Evolutionary conservation across 2,329 filamentous ascomycete species (phyloP).

Genomic region (Colletotrichum sp.): DNA sequence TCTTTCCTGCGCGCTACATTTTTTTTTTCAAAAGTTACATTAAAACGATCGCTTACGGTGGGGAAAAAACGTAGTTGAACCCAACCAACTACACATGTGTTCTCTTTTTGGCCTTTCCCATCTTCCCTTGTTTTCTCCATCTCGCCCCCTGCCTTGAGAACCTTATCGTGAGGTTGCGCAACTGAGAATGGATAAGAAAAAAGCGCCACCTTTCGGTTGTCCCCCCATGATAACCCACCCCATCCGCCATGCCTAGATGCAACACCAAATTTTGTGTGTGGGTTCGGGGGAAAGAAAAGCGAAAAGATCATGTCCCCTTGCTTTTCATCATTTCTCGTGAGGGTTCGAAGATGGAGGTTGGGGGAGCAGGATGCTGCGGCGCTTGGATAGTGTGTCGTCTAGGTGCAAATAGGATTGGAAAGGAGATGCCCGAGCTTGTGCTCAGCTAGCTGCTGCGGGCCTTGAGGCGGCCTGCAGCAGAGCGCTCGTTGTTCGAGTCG

Average conservation of each 20-base stretch:
- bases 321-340: conserved; percentile 16
- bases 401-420: conserved; percentile 6
- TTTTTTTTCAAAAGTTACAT: conserved; percentile 1
- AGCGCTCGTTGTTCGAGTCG: background rate
- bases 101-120: conserved; percentile 7
- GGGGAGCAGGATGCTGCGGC: conserved; percentile 2
- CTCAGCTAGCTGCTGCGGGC: background rate
- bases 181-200: background rate
- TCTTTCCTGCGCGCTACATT: background rate
- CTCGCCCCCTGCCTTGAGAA: background rate
- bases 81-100: conserved; percentile 14
- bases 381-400: conserved; percentile 6
- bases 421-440: background rate
- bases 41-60: conserved; percentile 20
- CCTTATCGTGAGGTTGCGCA: background rate
- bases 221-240: background rate
- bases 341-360: conserved; percentile 4
- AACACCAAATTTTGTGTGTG: conserved; percentile 9
- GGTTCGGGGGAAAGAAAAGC: background rate
- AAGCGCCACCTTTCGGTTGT: conserved; percentile 9
- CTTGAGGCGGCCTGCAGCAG: background rate
- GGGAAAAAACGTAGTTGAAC: conserved; percentile 10
- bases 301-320: background rate
- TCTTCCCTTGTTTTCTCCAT: background rate
- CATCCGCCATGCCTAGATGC: conserved; percentile 11